phyloP scores from a whole-genome alignment of 2,329 filamentous ascomycete genomes.

The Hymenoscyphus fraxineus region DNA sequence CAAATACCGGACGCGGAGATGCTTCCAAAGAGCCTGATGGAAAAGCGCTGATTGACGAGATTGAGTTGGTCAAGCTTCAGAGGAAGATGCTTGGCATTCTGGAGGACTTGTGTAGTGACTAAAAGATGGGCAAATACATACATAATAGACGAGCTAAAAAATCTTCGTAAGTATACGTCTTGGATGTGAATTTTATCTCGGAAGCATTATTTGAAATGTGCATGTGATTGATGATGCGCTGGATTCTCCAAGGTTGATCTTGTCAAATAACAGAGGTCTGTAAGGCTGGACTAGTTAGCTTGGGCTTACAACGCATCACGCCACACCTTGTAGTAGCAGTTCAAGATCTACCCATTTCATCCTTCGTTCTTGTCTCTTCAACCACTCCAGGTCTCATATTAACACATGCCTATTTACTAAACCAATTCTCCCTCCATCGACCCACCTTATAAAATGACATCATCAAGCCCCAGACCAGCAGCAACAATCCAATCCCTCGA shows the following conservation, averaged over 20 bases:
- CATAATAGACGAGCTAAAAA: not conserved
- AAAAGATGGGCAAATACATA: slow-evolving; percentile 15
- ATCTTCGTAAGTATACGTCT: too few species aligned
- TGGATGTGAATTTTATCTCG: too few species aligned
- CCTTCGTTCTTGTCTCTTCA: not conserved
- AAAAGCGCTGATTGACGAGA: slow-evolving; percentile 36
- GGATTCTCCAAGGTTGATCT: not conserved
- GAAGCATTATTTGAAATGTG: too few species aligned
- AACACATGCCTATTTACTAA: not conserved
- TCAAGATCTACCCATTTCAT: not conserved
- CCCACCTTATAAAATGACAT: not conserved
- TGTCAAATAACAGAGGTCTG: not conserved
- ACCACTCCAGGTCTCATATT: not conserved
- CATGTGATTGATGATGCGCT: too few species aligned
- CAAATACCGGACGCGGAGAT: slow-evolving; percentile 22
- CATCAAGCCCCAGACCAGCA: slow-evolving; percentile 15
- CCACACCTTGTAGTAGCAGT: not conserved
- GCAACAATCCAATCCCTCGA: slow-evolving; percentile 41
- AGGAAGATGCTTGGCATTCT: slow-evolving; percentile 46
- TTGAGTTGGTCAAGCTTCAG: slow-evolving; percentile 43
- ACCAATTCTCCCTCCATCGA: not conserved
- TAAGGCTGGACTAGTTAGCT: not conserved
- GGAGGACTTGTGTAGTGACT: slow-evolving; percentile 45
- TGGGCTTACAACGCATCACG: not conserved
- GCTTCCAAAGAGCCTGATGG: slow-evolving; percentile 18